Evolutionary conservation across 768 basidiomycete genomes (phyloP).

Genomic region (Hygrocybe coccinea): DNA sequence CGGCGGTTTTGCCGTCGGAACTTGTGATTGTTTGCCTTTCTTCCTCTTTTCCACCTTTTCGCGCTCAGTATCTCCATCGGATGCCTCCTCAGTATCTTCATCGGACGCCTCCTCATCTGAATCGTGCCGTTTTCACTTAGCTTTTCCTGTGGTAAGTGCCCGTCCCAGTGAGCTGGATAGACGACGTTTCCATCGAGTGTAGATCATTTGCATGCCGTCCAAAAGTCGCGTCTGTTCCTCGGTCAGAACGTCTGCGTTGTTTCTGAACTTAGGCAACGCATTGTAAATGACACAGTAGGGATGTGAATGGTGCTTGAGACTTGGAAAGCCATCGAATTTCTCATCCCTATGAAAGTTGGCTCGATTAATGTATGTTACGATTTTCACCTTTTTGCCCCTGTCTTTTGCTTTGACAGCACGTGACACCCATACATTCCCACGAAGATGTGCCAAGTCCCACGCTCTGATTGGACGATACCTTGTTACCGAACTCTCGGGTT

Average conservation of each 20-base stretch:
- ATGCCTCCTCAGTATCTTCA: not conserved
- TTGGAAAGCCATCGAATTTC: not conserved
- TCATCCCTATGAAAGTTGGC: not conserved
- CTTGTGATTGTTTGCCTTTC: not conserved
- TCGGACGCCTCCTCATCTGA: not conserved
- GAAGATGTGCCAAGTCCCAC: too few species aligned
- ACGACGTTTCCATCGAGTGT: not conserved
- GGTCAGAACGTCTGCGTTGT: not conserved
- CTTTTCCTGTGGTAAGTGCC: not conserved
- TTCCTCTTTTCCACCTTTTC: not conserved
- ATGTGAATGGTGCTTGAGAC: not conserved
- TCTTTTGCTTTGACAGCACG: too few species aligned
- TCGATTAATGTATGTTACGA: too few species aligned
- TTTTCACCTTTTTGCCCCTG: too few species aligned
- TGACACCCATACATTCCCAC: too few species aligned
- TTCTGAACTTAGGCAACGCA: not conserved
- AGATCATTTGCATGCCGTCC: not conserved
- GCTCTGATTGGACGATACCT: too few species aligned
- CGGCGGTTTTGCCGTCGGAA: not conserved
- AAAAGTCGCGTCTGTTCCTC: not conserved
- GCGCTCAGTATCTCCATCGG: not conserved
- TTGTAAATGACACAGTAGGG: conserved; percentile 3
- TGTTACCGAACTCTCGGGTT: too few species aligned
- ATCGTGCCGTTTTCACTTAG: not conserved
- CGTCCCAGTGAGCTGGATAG: not conserved